Evolutionary conservation across 2,329 filamentous ascomycete genomes (phyloP).

Genomic region (Fusarium proliferatum): DNA sequence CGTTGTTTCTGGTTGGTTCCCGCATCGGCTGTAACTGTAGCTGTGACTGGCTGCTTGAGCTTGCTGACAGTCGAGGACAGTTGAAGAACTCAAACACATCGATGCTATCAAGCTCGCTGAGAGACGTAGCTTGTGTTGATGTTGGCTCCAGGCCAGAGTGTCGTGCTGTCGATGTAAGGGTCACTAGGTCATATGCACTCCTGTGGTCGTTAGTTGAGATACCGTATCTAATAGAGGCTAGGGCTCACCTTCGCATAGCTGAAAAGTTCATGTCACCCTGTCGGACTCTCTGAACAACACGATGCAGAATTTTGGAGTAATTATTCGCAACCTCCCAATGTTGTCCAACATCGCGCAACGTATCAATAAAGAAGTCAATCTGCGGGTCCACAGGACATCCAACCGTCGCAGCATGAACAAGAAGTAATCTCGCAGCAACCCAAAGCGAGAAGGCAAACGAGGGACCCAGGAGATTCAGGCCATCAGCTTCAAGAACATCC

Average conservation of each 20-base stretch:
- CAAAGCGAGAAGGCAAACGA: constrained; percentile 59
- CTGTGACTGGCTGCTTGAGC: constrained; percentile 33
- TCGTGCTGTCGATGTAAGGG: constrained; percentile 50
- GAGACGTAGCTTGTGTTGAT: constrained; percentile 52
- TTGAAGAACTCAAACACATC: constrained; percentile 61
- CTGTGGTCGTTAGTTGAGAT: constrained; percentile 38
- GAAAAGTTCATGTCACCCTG: constrained; percentile 52
- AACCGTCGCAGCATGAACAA: constrained; percentile 55
- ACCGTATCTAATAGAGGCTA: fast-evolving
- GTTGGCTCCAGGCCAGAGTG: constrained; percentile 53
- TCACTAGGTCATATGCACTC: constrained; percentile 54
- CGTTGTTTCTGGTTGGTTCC: constrained; percentile 19
- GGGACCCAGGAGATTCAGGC: constrained; percentile 55
- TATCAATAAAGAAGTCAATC: constrained; percentile 58
- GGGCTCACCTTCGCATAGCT: constrained; percentile 55
- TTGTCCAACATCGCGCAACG: constrained; percentile 54
- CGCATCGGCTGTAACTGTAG: constrained; percentile 5
- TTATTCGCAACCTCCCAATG: constrained; percentile 58
- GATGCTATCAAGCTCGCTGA: constrained; percentile 56
- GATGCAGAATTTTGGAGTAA: constrained; percentile 55
- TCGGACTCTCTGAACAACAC: constrained; percentile 52
- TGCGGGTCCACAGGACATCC: constrained; percentile 52
- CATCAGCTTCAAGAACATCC: constrained; percentile 57
- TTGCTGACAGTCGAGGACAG: constrained; percentile 49
- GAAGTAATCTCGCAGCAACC: constrained; percentile 55